Base-by-base conservation (phyloP, 2,329 filamentous ascomycete genomes). In the Stemphylium beticola region DNA sequence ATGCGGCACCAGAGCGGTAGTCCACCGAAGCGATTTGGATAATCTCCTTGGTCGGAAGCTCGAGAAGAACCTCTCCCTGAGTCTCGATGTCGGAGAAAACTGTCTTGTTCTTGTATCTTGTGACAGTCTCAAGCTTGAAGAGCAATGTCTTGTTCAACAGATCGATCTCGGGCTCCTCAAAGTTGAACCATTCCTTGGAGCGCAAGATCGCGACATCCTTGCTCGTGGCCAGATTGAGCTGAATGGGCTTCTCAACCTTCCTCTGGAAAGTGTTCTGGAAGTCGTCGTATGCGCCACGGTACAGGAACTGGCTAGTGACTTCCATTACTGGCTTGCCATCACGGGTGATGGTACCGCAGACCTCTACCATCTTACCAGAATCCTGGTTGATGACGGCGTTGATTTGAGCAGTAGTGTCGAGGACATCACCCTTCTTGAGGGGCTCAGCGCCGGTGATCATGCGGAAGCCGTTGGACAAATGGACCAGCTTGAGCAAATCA, bases 191-290 rank as follows among this genome's bases (percentile, higher is more conserved):
- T 76, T 98, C 90, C 85, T 99, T 99, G 20, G 93, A 97, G 69
- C 90, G 90, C 44, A 99, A 84, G 18, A 99, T 89, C 41, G 95
- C 93, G 36, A 99, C 88, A 67, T 99, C 96, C 80, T 95, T 96
- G 72, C 85, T 88, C 3, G 92, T 93, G 12, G 83, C 87, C 43
- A 99, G 85, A 71, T 96, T 90, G 24, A 99, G 82, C 78, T 99
- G 91, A 83, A 98, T 95, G 0, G 93, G 93, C 1, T 91, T 96
- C 80, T 99, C 95, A 6, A 88, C 86, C 85, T 97, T 98, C 74
- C 95, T 90, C 80, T 98, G 93, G 87, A 99, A 99, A 6, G 96
- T 99, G 80, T 96, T 99, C 79, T 97, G 90, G 67, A 87, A 99
- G 76, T 99, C 96, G 51, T 85, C 90, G 79, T 99, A 99, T 26